A percentile compares a stretch with the other conserved stretches of the same genome.
Conservation (phyloP, 768 basidiomycete genomes). For the Mycena vulgaris region DNA sequence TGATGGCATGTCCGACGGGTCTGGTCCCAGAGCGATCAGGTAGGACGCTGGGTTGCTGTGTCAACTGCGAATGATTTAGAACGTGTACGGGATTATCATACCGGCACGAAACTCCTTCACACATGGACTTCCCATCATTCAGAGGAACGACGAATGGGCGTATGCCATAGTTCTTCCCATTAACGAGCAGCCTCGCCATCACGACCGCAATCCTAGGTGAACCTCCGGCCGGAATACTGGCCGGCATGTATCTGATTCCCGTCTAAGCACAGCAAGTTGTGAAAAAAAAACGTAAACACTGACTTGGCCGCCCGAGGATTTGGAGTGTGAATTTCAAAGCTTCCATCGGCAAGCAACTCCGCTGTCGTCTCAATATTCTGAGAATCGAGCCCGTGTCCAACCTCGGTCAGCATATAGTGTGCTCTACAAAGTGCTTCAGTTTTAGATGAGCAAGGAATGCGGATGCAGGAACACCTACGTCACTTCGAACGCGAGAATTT, state of each 20-base stretch:
- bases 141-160: conserved; percentile 46
- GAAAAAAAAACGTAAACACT: neutral
- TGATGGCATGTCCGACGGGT: conserved; percentile 48
- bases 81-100: neutral
- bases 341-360: conserved; percentile 39
- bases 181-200: conserved; percentile 46
- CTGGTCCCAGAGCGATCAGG: conserved; percentile 37
- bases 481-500: conserved; percentile 45
- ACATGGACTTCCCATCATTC: conserved; percentile 46
- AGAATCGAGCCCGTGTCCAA: conserved; percentile 48
- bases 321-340: conserved; percentile 46
- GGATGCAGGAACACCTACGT: conserved; percentile 35
- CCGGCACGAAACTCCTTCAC: conserved; percentile 45
- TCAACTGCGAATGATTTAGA: neutral
- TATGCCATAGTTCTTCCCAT: conserved; percentile 38
- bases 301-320: conserved; percentile 44
- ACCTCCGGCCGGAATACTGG: conserved; percentile 44
- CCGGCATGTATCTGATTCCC: conserved; percentile 49
- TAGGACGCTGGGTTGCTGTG: conserved; percentile 33
- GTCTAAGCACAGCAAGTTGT: neutral
- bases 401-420: conserved; percentile 48
- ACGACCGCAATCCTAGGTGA: conserved; percentile 47
- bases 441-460: neutral
- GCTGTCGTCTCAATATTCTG: conserved; percentile 47
- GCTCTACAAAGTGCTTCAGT: conserved; percentile 36